Percentiles rank a stretch among this genome's conserved stretches.
Conservation (phyloP, 306 rosid species). For the Castanospermum australe region DNA sequence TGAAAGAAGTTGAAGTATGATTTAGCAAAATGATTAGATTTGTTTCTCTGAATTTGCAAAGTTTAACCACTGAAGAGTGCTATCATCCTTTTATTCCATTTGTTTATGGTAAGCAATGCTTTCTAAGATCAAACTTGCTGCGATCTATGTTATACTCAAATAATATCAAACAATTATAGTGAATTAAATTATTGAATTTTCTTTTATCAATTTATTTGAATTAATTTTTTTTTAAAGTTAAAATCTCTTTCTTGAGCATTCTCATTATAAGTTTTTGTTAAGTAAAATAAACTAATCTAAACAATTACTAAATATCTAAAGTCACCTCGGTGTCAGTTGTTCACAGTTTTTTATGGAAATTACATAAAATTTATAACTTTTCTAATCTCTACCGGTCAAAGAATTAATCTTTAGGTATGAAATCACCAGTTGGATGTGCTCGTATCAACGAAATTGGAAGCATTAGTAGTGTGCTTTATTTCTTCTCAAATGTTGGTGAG, state of each 20-base stretch:
- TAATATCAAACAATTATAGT: background rate
- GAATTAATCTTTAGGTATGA: background rate
- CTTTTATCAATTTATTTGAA: no score
- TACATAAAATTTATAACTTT: no score
- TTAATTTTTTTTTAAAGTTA: no score
- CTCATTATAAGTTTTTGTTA: no score
- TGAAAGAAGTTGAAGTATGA: background rate
- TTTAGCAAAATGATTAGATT: background rate
- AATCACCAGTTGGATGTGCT: background rate
- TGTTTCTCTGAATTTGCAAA: background rate
- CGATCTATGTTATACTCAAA: background rate
- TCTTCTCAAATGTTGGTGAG: background rate
- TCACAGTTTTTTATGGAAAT: background rate
- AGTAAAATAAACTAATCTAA: no score
- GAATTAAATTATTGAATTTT: no score
- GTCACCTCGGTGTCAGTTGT: background rate
- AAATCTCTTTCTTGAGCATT: no score
- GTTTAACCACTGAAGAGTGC: background rate
- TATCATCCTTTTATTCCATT: background rate
- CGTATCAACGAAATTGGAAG: background rate
- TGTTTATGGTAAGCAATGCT: background rate
- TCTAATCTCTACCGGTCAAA: no score
- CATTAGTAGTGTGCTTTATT: background rate
- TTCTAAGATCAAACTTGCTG: background rate
- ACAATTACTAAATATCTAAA: background rate